phyloP scores from a whole-genome alignment of 805 yeast species.

The Lachancea waltii region DNA sequence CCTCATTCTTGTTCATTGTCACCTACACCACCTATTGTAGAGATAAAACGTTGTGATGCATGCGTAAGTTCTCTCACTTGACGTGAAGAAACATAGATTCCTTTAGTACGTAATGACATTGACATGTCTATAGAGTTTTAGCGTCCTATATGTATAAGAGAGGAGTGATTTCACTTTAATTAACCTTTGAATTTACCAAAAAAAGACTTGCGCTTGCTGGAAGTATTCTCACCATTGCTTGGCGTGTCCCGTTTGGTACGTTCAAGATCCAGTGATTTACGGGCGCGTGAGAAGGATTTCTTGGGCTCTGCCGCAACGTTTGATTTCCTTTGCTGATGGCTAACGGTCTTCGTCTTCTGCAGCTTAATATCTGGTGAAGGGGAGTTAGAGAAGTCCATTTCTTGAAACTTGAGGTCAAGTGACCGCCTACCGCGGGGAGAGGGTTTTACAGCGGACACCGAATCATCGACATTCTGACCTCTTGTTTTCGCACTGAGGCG shows the following conservation, averaged over 20 bases:
- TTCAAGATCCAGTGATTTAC: conserved; percentile 30
- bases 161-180: neutral
- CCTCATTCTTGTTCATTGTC: conserved; percentile 1
- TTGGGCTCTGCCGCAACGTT: conserved; percentile 10
- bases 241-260: conserved; percentile 22
- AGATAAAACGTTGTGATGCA: conserved; percentile 10
- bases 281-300: conserved; percentile 22
- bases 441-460: conserved; percentile 1
- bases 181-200: conserved; percentile 26
- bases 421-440: conserved; percentile 15
- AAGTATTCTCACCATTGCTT: conserved; percentile 11
- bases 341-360: conserved; percentile 2
- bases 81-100: too few species aligned
- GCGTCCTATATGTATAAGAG: too few species aligned
- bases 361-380: conserved; percentile 13
- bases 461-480: neutral
- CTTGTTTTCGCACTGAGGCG: neutral
- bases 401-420: conserved; percentile 25
- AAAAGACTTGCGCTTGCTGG: conserved; percentile 23
- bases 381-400: conserved; percentile 15
- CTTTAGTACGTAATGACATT: too few species aligned
- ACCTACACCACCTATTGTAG: conserved; percentile 10
- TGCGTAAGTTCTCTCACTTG: too few species aligned
- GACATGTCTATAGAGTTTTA: too few species aligned
- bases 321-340: conserved; percentile 5